phyloP scores from a whole-genome alignment of 345 rosid genomes.

The Lepidium aucheri region DNA sequence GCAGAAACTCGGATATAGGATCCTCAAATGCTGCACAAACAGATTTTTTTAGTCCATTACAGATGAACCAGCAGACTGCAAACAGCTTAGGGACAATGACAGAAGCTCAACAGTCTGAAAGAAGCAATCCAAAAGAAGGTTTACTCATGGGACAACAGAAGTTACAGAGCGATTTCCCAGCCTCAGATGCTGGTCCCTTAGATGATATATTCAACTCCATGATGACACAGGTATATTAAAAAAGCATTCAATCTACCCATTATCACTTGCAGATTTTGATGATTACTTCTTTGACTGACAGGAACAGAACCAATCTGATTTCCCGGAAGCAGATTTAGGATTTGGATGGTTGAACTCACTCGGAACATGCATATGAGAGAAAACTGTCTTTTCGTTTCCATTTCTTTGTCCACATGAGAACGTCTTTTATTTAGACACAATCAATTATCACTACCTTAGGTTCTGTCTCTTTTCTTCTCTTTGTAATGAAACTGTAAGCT shows the following conservation, averaged over 20 bases:
- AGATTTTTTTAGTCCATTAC: slow-evolving; percentile 16
- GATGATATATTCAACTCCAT: slow-evolving; percentile 46
- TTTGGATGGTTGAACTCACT: slow-evolving; percentile 30
- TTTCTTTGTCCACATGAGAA: slow-evolving; percentile 9
- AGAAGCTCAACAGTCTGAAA: slow-evolving; percentile 21
- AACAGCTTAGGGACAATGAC: slow-evolving; percentile 24
- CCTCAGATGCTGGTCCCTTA: slow-evolving; percentile 43
- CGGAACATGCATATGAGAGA: slow-evolving; percentile 35
- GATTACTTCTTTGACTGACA: slow-evolving; percentile 22
- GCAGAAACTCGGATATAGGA: slow-evolving; percentile 29
- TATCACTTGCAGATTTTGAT: neutral
- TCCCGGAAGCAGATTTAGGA: slow-evolving; percentile 36
- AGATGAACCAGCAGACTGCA: slow-evolving; percentile 24
- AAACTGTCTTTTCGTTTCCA: neutral
- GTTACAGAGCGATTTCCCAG: slow-evolving; percentile 27
- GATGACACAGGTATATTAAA: slow-evolving; percentile 37
- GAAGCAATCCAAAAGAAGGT: slow-evolving; percentile 26
- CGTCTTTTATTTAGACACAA: neutral
- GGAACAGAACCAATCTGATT: slow-evolving; percentile 38
- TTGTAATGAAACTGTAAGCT: slow-evolving; percentile 5
- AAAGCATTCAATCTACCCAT: neutral
- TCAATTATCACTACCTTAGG: slow-evolving; percentile 3
- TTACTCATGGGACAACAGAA: slow-evolving; percentile 36
- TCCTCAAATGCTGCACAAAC: slow-evolving; percentile 28
- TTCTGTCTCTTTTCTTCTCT: slow-evolving; percentile 10